Percentiles rank a stretch among this genome's conserved stretches.
Evolutionary conservation across 2,329 filamentous ascomycete genomes (phyloP).

Genomic region (Hypoxylon sp.): DNA sequence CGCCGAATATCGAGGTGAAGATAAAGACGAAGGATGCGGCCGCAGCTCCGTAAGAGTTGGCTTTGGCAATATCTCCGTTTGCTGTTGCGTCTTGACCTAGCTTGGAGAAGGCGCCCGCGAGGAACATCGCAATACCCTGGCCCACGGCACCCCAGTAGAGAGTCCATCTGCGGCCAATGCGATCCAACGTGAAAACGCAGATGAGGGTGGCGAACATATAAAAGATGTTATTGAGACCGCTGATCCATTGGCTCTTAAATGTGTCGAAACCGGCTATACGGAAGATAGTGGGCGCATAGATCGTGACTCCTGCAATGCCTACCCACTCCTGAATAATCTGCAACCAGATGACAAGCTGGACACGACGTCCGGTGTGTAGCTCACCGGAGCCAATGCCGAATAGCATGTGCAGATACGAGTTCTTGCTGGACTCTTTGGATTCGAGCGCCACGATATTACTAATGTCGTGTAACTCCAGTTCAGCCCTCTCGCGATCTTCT

Average conservation of each 20-base stretch:
- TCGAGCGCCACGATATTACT: slow-evolving; percentile 74
- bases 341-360: slow-evolving; percentile 79
- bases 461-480: slow-evolving; percentile 79
- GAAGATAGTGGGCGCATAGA: slow-evolving; percentile 73
- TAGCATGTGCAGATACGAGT: slow-evolving; percentile 76
- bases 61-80: slow-evolving; percentile 61
- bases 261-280: slow-evolving; percentile 76
- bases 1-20: slow-evolving; percentile 75
- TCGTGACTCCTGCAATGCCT: slow-evolving; percentile 77
- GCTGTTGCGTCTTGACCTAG: slow-evolving; percentile 64
- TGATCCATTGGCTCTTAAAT: slow-evolving; percentile 74
- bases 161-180: slow-evolving; percentile 78
- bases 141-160: slow-evolving; percentile 77
- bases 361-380: slow-evolving; percentile 75
- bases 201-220: slow-evolving; percentile 76
- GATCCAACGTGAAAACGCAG: slow-evolving; percentile 78
- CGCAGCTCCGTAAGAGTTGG: slow-evolving; percentile 71
- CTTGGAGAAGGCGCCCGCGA: slow-evolving; percentile 74
- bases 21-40: slow-evolving; percentile 80
- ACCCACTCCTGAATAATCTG: slow-evolving; percentile 81
- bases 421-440: slow-evolving; percentile 69
- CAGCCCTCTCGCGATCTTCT: slow-evolving; percentile 67
- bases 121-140: slow-evolving; percentile 77
- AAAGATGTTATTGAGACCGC: slow-evolving; percentile 66
- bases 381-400: slow-evolving; percentile 76